phyloP scores from a whole-genome alignment of 352 stramenopile species.

The Globisporangium recalcitrans region DNA sequence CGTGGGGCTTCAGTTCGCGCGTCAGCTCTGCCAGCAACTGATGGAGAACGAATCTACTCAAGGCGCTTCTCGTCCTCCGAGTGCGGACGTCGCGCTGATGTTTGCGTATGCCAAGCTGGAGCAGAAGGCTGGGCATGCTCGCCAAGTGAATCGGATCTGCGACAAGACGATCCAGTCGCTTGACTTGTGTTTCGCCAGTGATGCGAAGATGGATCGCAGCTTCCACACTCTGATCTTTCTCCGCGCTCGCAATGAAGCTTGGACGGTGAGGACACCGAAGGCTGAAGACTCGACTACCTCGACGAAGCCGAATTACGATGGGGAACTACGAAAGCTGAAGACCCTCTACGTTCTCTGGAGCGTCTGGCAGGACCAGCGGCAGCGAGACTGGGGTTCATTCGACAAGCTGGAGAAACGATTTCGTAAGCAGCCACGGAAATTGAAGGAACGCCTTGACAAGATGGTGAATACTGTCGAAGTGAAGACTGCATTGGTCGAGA shows the following conservation, averaged over 20 bases:
- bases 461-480: slow-evolving; percentile 10
- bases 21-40: slow-evolving; percentile 35
- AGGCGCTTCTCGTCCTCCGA: too few species aligned
- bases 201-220: slow-evolving; percentile 8
- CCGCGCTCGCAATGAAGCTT: slow-evolving; percentile 34
- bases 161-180: slow-evolving; percentile 46
- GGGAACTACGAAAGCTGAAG: slow-evolving; percentile 12
- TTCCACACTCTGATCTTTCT: slow-evolving; percentile 62
- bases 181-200: neutral
- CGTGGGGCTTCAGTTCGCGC: slow-evolving; percentile 14
- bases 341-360: slow-evolving; percentile 34
- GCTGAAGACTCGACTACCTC: neutral
- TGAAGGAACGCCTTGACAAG: slow-evolving; percentile 19
- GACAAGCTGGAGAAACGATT: slow-evolving; percentile 33
- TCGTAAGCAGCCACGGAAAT: slow-evolving; percentile 20
- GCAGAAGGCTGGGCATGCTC: slow-evolving; percentile 31
- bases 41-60: too few species aligned
- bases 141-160: slow-evolving; percentile 47
- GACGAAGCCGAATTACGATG: too few species aligned
- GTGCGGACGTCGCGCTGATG: slow-evolving; percentile 26
- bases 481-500: slow-evolving; percentile 24
- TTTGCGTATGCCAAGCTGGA: slow-evolving; percentile 56
- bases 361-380: slow-evolving; percentile 23
- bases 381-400: slow-evolving; percentile 23
- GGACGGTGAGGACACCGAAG: neutral